These are phyloP conservation scores for Zygosaccharomyces bisporus DNA, from an alignment of 805 yeast species.

Conservation along the genomic window DNA sequence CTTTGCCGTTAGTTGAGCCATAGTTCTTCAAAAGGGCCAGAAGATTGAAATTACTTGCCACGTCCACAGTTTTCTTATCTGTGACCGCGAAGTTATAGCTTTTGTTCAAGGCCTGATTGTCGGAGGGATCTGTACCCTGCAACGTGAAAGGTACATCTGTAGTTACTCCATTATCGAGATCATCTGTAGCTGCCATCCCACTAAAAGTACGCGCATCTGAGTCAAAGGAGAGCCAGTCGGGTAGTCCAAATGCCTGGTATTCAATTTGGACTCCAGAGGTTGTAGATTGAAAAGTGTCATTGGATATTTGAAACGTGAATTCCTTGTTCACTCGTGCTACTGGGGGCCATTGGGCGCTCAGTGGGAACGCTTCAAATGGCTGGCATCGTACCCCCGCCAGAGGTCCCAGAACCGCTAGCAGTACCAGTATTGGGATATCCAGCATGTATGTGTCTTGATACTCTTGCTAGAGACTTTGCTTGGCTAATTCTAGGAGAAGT, in stretches of 20 bases:
- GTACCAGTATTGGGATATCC: conserved; percentile 9
- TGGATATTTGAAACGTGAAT: conserved; percentile 64
- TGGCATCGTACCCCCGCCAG: conserved; percentile 9
- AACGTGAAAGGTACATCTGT: conserved; percentile 48
- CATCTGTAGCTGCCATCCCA: conserved; percentile 56
- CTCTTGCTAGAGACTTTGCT: background rate
- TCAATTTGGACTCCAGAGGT: conserved; percentile 42
- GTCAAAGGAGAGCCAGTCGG: conserved; percentile 79
- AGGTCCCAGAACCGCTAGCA: conserved; percentile 9
- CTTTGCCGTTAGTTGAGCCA: conserved; percentile 74
- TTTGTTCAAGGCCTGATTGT: conserved; percentile 42
- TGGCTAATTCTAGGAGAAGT: background rate
- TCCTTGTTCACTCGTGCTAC: conserved; percentile 68
- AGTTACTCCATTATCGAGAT: conserved; percentile 40
- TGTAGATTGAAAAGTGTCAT: conserved; percentile 58
- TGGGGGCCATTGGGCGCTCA: conserved; percentile 73
- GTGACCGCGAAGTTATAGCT: conserved; percentile 61
- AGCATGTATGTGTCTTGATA: conserved; percentile 9
- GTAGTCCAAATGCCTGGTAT: conserved; percentile 58
- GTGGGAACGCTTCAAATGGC: conserved; percentile 35
- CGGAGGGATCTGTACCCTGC: conserved; percentile 61
- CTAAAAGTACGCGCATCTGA: conserved; percentile 51
- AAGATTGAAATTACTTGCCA: conserved; percentile 40
- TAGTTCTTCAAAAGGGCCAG: conserved; percentile 52
- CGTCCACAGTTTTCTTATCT: conserved; percentile 43